phyloP scores from a whole-genome alignment of 495 filamentous ascomycete species.

The Aspergillus sparsus region DNA sequence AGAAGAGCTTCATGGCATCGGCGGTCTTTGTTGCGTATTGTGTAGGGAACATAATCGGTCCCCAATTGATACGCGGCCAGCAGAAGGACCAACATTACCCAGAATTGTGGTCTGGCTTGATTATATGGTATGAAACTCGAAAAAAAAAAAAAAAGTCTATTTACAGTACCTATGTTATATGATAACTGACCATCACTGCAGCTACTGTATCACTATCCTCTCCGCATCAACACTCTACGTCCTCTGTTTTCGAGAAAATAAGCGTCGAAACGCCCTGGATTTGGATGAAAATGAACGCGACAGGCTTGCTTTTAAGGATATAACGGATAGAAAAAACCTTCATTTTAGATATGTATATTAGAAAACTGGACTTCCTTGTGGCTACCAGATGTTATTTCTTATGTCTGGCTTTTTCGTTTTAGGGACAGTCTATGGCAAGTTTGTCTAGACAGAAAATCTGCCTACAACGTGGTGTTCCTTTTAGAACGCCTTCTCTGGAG shows the following conservation, averaged over 20 bases:
- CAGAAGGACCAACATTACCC: conserved; percentile 67
- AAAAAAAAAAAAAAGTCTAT: too few species aligned
- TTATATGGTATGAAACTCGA: conserved; percentile 62
- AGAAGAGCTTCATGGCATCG: conserved; percentile 72
- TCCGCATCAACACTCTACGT: conserved; percentile 55
- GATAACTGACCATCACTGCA: too few species aligned
- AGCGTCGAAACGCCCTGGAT: conserved; percentile 42
- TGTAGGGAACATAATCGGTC: conserved; percentile 72
- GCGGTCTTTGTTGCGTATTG: conserved; percentile 75
- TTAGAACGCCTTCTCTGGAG: too few species aligned
- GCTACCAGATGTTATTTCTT: too few species aligned
- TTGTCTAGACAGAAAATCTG: too few species aligned
- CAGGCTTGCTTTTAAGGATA: conserved; percentile 66
- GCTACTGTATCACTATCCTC: conserved; percentile 65
- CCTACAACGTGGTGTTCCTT: too few species aligned
- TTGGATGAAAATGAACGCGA: conserved; percentile 63
- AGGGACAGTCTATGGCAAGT: too few species aligned
- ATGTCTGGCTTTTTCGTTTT: too few species aligned
- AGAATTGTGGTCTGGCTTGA: conserved; percentile 66
- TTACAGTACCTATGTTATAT: too few species aligned
- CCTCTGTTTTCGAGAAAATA: conserved; percentile 59
- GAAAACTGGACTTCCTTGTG: conserved; percentile 3
- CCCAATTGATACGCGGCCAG: conserved; percentile 63
- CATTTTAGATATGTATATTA: conserved; percentile 72
- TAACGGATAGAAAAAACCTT: conserved; percentile 75